Evolutionary conservation across 306 rosid genomes (phyloP).

Genomic region (Potentilla sterilis): DNA sequence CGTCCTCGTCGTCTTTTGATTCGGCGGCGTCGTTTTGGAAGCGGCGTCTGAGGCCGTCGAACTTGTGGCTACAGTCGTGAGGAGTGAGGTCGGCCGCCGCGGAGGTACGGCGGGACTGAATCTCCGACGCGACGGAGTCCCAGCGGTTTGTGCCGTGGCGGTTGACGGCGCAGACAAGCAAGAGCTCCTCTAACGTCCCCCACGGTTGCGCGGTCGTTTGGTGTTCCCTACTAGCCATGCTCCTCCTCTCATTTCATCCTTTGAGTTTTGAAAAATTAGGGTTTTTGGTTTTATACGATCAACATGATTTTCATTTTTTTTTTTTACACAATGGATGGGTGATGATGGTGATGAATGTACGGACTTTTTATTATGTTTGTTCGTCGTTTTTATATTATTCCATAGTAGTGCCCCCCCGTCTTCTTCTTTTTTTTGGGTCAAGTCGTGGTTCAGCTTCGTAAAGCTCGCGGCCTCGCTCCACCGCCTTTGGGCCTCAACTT

Average conservation of each 20-base stretch:
- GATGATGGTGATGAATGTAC: not conserved
- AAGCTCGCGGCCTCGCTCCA: constrained; percentile 7
- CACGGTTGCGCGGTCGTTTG: constrained; percentile 44
- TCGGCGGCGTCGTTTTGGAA: constrained; percentile 28
- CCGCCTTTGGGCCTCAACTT: not conserved
- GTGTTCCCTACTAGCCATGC: constrained; percentile 43
- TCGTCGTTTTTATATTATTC: constrained; percentile 17
- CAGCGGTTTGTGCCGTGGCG: constrained; percentile 46
- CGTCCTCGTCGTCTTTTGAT: not conserved
- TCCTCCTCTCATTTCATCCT: constrained; percentile 44
- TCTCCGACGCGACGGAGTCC: constrained; percentile 50
- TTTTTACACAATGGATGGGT: not conserved
- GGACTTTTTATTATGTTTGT: not conserved
- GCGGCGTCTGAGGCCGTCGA: constrained; percentile 37
- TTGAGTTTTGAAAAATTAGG: constrained; percentile 40
- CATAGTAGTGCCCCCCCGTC: not conserved
- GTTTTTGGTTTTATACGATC: constrained; percentile 33
- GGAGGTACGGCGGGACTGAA: constrained; percentile 34
- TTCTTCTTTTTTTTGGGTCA: not conserved
- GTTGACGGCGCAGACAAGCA: constrained; percentile 52
- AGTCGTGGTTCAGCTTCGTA: not conserved
- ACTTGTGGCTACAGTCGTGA: constrained; percentile 35
- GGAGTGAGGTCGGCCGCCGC: constrained; percentile 21
- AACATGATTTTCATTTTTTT: not conserved
- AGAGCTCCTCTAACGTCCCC: constrained; percentile 58